Conservation (phyloP, 1,284 basidiomycete genomes). For the Moniliella sp. region DNA sequence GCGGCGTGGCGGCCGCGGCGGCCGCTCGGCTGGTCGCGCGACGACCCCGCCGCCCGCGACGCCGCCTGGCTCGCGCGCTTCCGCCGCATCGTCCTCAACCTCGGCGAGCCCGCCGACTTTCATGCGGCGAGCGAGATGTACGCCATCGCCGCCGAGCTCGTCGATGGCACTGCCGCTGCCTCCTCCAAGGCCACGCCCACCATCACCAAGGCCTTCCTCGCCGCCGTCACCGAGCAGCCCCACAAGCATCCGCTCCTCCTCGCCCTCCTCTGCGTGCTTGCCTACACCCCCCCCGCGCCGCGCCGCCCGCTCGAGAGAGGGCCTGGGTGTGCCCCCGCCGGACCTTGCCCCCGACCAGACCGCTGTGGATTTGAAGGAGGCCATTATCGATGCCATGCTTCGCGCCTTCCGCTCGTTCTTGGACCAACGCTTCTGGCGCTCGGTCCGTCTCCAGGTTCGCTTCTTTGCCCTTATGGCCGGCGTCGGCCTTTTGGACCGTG, state of each 20-base stretch:
- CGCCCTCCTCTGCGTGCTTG: conserved; percentile 23
- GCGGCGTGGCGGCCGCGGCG: no score
- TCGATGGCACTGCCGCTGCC: no score
- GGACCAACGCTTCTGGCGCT: conserved; percentile 26
- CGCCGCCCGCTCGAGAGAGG: neutral
- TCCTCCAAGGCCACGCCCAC: no score
- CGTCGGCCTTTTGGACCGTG: conserved; percentile 46
- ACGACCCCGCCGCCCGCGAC: no score
- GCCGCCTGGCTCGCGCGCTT: no score
- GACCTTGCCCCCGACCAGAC: neutral
- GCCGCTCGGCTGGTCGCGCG: no score
- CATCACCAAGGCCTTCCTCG: no score
- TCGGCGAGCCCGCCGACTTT: no score
- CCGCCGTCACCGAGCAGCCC: conserved; percentile 8
- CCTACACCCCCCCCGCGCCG: conserved; percentile 7
- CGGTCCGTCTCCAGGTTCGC: conserved; percentile 19
- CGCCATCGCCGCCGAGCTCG: no score
- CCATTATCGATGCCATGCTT: conserved; percentile 21
- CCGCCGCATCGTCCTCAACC: no score
- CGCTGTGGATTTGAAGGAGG: conserved; percentile 1
- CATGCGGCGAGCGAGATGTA: no score
- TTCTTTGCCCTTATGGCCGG: conserved; percentile 37
- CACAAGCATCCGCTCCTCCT: conserved; percentile 11
- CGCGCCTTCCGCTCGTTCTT: conserved; percentile 21
- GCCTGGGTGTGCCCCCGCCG: neutral